These are phyloP conservation scores for Eucalyptus paniculata DNA, from an alignment of 345 rosid genomes.

Conservation along the genomic window DNA sequence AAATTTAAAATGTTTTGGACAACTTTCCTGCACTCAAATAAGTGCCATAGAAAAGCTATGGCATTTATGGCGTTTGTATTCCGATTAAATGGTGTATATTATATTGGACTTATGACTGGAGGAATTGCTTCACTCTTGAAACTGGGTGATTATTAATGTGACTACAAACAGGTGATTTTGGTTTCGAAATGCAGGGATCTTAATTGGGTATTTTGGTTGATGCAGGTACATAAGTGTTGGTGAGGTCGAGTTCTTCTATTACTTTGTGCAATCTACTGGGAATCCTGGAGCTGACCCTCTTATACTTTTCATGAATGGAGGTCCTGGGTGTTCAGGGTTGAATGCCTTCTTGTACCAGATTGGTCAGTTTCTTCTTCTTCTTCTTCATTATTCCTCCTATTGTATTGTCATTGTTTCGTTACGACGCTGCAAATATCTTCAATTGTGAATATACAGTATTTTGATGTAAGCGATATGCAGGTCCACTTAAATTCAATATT, in stretches of 20 bases:
- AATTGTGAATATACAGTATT: neutral
- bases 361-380: neutral
- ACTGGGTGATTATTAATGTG: neutral
- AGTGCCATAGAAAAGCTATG: no score
- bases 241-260: neutral
- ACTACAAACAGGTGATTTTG: neutral
- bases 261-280: neutral
- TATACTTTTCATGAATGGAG: neutral
- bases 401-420: neutral
- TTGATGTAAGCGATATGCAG: neutral
- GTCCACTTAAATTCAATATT: conserved; percentile 4
- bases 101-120: no score
- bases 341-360: neutral
- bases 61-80: no score
- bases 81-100: no score
- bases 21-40: no score
- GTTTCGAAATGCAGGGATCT: neutral
- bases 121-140: neutral
- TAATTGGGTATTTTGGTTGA: neutral
- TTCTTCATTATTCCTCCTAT: neutral
- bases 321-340: neutral
- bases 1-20: no score
- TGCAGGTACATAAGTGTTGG: neutral
- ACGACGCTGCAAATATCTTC: neutral
- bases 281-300: neutral